A percentile compares a stretch with the other conserved stretches of the same genome.
Conservation (phyloP, 1,139 yeast genomes). For the Nakaseomyces delphensis region DNA sequence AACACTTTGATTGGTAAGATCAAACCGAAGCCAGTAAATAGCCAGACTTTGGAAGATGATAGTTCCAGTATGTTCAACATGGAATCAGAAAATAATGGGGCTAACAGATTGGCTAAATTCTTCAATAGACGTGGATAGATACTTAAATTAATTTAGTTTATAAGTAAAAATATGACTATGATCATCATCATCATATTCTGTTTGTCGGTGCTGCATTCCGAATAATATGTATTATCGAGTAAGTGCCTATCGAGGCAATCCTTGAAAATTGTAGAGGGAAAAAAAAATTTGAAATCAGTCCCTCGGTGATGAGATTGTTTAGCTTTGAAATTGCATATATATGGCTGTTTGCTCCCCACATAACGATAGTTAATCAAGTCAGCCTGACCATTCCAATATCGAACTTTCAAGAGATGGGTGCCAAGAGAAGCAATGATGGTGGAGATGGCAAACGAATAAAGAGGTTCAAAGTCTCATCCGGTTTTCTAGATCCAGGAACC, state of each 20-base stretch:
- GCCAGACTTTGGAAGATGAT: conserved; percentile 11
- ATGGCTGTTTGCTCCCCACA: no score
- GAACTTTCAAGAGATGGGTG: conserved; percentile 7
- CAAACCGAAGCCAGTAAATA: conserved; percentile 9
- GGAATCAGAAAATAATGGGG: conserved; percentile 10
- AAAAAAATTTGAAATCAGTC: no score
- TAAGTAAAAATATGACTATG: background rate
- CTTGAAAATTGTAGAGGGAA: no score
- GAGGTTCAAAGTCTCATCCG: conserved; percentile 25
- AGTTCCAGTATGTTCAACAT: conserved; percentile 11
- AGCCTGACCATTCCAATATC: no score
- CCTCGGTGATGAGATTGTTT: no score
- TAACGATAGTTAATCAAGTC: no score
- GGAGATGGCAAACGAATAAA: conserved; percentile 12
- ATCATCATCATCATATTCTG: background rate
- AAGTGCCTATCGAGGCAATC: no score
- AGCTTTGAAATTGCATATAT: no score
- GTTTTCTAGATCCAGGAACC: conserved; percentile 59
- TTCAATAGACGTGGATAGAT: conserved; percentile 26
- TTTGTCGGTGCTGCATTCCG: no score
- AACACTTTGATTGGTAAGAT: conserved; percentile 40
- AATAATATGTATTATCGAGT: background rate
- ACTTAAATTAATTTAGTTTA: conserved; percentile 8
- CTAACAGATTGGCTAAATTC: conserved; percentile 24
- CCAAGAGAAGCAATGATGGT: conserved; percentile 10